phyloP scores from a whole-genome alignment of 352 stramenopile genomes.

The Globisporangium abappressorium region DNA sequence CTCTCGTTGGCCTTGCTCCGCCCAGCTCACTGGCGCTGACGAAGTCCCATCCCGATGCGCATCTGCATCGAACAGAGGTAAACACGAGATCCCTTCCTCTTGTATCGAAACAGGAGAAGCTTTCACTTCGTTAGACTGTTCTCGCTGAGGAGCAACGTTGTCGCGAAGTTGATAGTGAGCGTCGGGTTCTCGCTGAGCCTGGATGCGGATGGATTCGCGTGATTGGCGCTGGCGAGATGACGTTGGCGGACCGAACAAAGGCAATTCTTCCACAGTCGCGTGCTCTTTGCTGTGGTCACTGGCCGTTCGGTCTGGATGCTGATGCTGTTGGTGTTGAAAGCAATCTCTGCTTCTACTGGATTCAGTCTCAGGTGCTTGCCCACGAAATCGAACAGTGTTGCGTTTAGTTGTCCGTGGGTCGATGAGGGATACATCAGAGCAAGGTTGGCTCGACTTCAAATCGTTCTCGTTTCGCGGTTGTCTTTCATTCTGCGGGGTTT shows the following conservation, averaged over 20 bases:
- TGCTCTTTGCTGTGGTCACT: background rate
- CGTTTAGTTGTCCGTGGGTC: background rate
- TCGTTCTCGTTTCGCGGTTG: too few species aligned
- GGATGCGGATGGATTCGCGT: background rate
- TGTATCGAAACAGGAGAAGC: background rate
- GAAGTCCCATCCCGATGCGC: too few species aligned
- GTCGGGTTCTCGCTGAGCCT: too few species aligned
- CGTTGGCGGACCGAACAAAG: background rate
- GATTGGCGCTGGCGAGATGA: background rate
- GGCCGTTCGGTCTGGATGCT: background rate
- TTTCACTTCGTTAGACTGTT: background rate
- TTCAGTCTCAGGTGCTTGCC: too few species aligned
- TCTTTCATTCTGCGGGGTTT: background rate
- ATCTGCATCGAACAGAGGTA: background rate
- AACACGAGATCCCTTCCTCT: background rate
- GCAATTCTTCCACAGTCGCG: background rate
- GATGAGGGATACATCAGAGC: background rate
- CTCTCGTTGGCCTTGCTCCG: background rate
- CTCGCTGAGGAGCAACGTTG: background rate
- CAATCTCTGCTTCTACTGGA: background rate
- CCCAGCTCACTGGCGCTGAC: background rate
- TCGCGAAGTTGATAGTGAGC: background rate
- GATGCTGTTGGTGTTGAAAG: background rate
- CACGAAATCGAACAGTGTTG: background rate
- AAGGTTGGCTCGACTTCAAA: too few species aligned